Evolutionary conservation across 495 filamentous ascomycete genomes (phyloP), one percentile per base, ranked within the genome.

Genomic region (Umbilicaria muhlenbergii): DNA sequence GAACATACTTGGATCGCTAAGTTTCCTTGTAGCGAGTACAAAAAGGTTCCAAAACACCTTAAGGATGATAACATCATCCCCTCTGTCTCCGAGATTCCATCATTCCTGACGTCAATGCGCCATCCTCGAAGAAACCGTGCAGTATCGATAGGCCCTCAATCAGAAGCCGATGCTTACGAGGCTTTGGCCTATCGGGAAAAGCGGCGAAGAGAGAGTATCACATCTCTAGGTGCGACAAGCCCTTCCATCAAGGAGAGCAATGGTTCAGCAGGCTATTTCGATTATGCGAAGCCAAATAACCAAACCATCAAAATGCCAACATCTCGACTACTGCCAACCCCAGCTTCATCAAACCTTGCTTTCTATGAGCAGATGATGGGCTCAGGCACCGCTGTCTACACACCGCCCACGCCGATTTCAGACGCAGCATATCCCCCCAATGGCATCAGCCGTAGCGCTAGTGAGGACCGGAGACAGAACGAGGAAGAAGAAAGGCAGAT

Each of bases 91-190:
- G 86, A 95, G 39, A 68, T 96, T 13, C 83, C 91, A 10, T 71
- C 71, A 15, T 62, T 95, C 37, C 67, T 95, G 11, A 78, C 71
- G 10, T 85, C 75, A 6, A 80, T 98, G 14, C 74, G 85, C 13
- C 80, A 91, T 51, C 85, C 85, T 0, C 68, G 81, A 15, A 71
- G 76, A 46, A 73, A 74, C 44, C 73, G 91, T n/a, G 77, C 84
- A 33, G 76, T 95, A 17, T 94, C 86, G 17, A 71, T 98, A 31
- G 91, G 91, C 0, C 91, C 91, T 5, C 91, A 96, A 61, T 94
- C 87, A 19, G 85, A 82, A 45, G 91, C 91, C 3, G 91, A 98
- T 59, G 91, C 88, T 6, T 94, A 94, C 55, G 91, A 98, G 63
- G 86, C 85, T 14, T 64, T 96, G 16, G 91, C 91, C n/a, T 94